These are phyloP conservation scores for Suillus placidus DNA, from an alignment of 768 basidiomycete species.

Conservation along the genomic window DNA sequence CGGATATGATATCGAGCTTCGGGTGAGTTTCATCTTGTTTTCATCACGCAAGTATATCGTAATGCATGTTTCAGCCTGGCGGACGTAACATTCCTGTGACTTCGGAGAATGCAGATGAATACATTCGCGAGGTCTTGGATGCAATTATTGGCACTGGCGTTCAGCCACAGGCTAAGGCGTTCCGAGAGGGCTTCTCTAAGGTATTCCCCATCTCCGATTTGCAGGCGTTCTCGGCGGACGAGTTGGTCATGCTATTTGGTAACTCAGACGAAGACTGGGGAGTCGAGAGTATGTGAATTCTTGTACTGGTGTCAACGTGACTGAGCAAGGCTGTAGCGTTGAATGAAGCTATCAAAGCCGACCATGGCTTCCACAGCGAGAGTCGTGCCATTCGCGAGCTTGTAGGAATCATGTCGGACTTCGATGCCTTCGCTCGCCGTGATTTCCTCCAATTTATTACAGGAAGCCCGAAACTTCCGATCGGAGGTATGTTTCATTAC, in stretches of 20 bases:
- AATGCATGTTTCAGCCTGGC: slow-evolving; percentile 53
- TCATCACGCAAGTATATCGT: neutral
- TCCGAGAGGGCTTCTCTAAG: slow-evolving; percentile 93
- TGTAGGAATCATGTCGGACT: slow-evolving; percentile 83
- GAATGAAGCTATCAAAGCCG: slow-evolving; percentile 89
- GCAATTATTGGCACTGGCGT: slow-evolving; percentile 85
- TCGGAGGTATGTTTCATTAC: slow-evolving; percentile 69
- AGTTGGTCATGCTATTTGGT: slow-evolving; percentile 94
- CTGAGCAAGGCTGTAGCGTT: slow-evolving; percentile 56
- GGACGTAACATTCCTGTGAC: slow-evolving; percentile 84
- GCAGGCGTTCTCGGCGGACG: slow-evolving; percentile 90
- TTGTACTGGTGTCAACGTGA: slow-evolving; percentile 6
- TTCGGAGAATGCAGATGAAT: slow-evolving; percentile 85
- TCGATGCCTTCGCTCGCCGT: slow-evolving; percentile 72
- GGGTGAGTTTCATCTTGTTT: slow-evolving; percentile 48
- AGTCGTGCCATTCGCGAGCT: slow-evolving; percentile 89
- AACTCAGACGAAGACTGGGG: slow-evolving; percentile 99
- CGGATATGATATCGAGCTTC: slow-evolving; percentile 91
- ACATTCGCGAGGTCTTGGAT: slow-evolving; percentile 84
- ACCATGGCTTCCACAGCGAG: slow-evolving; percentile 97
- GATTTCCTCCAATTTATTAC: slow-evolving; percentile 97
- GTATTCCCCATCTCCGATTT: slow-evolving; percentile 94
- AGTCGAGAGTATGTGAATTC: slow-evolving; percentile 69
- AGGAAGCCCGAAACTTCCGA: slow-evolving; percentile 94
- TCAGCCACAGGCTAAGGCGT: slow-evolving; percentile 80